Evolutionary conservation across 2,329 filamentous ascomycete genomes (phyloP).

Genomic region (Aspergillus sp.): DNA sequence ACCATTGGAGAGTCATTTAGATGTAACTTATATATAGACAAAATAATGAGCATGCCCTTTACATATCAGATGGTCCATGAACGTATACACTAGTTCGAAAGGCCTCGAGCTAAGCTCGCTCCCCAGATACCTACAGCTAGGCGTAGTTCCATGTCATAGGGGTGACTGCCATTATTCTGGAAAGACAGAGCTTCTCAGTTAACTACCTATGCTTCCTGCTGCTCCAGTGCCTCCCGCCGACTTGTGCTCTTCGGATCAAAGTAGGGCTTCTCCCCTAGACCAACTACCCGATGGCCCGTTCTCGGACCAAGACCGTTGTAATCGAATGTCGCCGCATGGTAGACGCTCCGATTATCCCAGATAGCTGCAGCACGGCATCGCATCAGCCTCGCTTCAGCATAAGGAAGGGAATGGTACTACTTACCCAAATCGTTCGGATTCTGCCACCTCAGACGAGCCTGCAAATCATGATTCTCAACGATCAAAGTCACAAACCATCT

Average conservation of each 20-base stretch:
- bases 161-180: too few species aligned
- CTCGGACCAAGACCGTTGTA: conserved; percentile 44
- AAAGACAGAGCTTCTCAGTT: too few species aligned
- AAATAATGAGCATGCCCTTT: too few species aligned
- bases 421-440: conserved; percentile 38
- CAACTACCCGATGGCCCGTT: conserved; percentile 45
- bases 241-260: conserved; percentile 40
- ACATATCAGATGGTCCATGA: too few species aligned
- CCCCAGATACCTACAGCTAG: too few species aligned
- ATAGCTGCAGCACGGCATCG: conserved; percentile 35
- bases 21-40: too few species aligned
- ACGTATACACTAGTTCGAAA: too few species aligned
- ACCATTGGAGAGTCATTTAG: too few species aligned
- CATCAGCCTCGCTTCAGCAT: background rate
- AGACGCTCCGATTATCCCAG: conserved; percentile 54
- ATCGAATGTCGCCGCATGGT: conserved; percentile 50
- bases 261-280: conserved; percentile 50
- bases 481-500: conserved; percentile 32
- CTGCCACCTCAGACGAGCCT: conserved; percentile 33
- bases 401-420: background rate
- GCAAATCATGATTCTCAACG: conserved; percentile 37
- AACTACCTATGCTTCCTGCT: background rate
- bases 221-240: conserved; percentile 19
- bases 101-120: too few species aligned
- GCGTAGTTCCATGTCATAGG: too few species aligned